Base-by-base conservation (phyloP, 108 stramenopile species). In the Pseudonitzschia pungens region DNA sequence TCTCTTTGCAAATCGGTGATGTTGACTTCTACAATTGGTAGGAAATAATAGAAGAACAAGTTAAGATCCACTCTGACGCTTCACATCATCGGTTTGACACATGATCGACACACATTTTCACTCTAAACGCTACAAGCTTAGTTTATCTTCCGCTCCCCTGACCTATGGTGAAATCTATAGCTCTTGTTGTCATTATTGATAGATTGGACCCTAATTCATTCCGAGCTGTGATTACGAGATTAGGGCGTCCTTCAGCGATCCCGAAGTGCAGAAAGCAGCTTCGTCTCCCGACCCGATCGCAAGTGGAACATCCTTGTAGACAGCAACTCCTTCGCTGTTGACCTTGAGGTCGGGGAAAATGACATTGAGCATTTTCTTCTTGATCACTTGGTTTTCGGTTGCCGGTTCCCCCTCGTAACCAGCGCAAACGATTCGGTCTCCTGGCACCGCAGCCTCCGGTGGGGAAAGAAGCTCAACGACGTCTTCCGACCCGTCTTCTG, bases 311-410 rank as follows among this genome's bases (percentile, higher is more conserved):
- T 82, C 87, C 69, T 82, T 79, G 82, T 87, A 90, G 6, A 72
- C 75, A 12, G 85, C 86, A 32, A 85, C 84, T 11, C 89, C 89
- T 8, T 71, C 58, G 24, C 22, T 60, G 59, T 88, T 73, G 12
- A 87, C 87, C 43, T 67, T 77, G 15, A 87, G 68, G 48, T 90
- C 87, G 0, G 85, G 85, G 51, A 86, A 89, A 33, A 97, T 81
- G 9, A 58, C 75, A 50, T 97, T 93, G 33, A 96, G 78, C 54
- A 95, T 90, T 81, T 98, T 96, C 90, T 96, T 96, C 81, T 98
- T 96, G 21, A 76, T 67, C 26, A 96, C 70, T 68, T 89, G 89
- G 56, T 93, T 89, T 40, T 96, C 94, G 11, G 92, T 87, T 4
- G 88, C 91, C 26, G 84, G 84, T 59, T 85, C 85, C n/a, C 86